Base-by-base conservation (phyloP, 352 stramenopile species). In the Hyaloperonospora brassicae region DNA sequence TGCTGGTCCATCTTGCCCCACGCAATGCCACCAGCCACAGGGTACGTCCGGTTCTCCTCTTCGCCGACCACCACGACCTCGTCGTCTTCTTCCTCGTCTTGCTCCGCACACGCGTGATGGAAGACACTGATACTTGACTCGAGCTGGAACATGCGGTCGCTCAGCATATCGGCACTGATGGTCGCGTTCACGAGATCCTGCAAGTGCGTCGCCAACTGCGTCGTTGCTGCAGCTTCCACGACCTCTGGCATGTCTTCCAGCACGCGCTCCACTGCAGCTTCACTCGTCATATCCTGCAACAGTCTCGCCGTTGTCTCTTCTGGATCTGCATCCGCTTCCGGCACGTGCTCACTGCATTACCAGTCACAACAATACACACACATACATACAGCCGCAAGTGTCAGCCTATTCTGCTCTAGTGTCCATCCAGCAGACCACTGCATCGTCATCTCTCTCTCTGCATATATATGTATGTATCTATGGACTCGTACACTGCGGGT, bases 111-210 rank as follows among this genome's bases (percentile, higher is more conserved):
- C 3, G 79, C 83, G 25, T 88, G 73, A 43, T 84, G 70, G 57
- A 93, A 93, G 10, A 72, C 73, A 43, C 66, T 84, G 24, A 90
- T 66, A 51, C 73, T 88, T 49, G 79, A 89, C 59, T 91, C 70
- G 48, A 93, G 69, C 66, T 93, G 83, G 61, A 93, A 93, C 80
- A 93, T 91, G 50, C 83, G 79, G 57, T 93, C 83, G 66, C 83
- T 93, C 30, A 93, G 64, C 62, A 93, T 70, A 45, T 93, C 83
- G 0, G 83, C 77, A 27, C 77, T 91, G 52, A 93, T 90, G 6
- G 80, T 89, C 17, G 79, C 79, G 46, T 75, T 89, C 30, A 88
- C 82, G 1, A 93, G 66, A 27, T 87, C 70, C 61, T 93, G 80
- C 23, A 93, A 57, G 24, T 68, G 66, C 27, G 68, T 59, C 21